Percentiles rank a stretch among this genome's conserved stretches.
phyloP scores from a whole-genome alignment of 805 yeast genomes.

The Brettanomyces naardenensis region DNA sequence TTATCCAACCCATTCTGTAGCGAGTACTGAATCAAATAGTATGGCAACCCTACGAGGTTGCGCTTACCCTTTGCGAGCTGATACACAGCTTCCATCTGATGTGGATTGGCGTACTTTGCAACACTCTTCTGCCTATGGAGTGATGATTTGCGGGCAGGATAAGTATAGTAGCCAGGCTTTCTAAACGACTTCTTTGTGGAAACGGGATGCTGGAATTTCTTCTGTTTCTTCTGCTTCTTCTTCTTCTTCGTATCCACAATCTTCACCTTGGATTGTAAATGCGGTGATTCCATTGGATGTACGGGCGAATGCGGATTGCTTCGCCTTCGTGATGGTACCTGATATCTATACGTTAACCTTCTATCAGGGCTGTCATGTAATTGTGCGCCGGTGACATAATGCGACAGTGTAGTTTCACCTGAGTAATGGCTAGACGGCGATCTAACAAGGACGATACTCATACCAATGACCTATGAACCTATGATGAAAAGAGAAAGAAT shows the following conservation, averaged over 20 bases:
- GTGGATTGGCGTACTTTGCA: neutral
- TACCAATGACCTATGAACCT: too few species aligned
- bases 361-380: neutral
- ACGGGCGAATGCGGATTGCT: too few species aligned
- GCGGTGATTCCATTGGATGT: neutral
- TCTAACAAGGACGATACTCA: too few species aligned
- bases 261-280: too few species aligned
- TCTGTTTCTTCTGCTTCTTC: neutral
- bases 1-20: conserved; percentile 9
- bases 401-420: too few species aligned
- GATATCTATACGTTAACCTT: neutral
- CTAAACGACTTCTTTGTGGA: conserved; percentile 1
- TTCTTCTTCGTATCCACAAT: neutral
- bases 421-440: too few species aligned
- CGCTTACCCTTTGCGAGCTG: neutral
- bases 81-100: neutral
- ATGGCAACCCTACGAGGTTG: conserved; percentile 5
- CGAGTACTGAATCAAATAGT: conserved; percentile 14
- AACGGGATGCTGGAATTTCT: neutral
- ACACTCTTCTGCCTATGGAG: neutral
- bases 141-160: neutral
- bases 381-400: too few species aligned
- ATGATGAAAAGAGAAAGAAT: too few species aligned
- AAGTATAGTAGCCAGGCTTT: neutral
- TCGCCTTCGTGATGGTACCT: too few species aligned